A percentile compares a stretch with the other conserved stretches of the same genome.
phyloP scores from a whole-genome alignment of 1,284 basidiomycete species.

The Porodaedalea pini region DNA sequence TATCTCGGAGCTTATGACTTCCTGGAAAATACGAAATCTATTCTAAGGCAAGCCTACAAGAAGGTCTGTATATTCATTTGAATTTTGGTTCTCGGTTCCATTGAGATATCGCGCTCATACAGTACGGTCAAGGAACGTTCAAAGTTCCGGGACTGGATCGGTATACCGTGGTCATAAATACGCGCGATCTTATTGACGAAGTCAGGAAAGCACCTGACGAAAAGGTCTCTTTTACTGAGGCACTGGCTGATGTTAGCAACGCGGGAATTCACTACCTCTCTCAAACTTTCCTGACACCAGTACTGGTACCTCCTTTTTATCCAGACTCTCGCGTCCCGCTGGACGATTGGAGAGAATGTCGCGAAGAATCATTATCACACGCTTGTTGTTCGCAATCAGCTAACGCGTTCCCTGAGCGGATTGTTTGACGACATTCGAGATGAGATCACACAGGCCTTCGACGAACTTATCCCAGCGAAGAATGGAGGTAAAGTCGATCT shows the following conservation, averaged over 20 bases:
- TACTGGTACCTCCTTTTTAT: neutral
- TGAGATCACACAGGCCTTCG: constrained; percentile 27
- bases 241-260: constrained; percentile 25
- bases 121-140: constrained; percentile 27
- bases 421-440: constrained; percentile 27
- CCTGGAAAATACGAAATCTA: constrained; percentile 3
- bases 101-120: neutral
- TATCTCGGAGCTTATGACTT: constrained; percentile 13
- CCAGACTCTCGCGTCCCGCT: constrained; percentile 12
- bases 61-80: neutral
- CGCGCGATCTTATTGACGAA: constrained; percentile 30
- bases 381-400: constrained; percentile 24
- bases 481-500: constrained; percentile 19
- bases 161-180: constrained; percentile 30
- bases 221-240: constrained; percentile 27
- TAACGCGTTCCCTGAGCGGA: constrained; percentile 26
- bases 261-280: neutral
- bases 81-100: neutral
- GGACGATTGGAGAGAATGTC: constrained; percentile 20
- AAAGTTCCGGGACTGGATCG: constrained; percentile 27
- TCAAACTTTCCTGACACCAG: neutral
- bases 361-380: constrained; percentile 25
- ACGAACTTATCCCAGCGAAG: constrained; percentile 22
- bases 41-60: constrained; percentile 5
- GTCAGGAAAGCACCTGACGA: constrained; percentile 33